Evolutionary conservation across 2,329 filamentous ascomycete genomes (phyloP), one percentile per base, ranked within the genome.

Genomic region (Lomentospora prolificans): DNA sequence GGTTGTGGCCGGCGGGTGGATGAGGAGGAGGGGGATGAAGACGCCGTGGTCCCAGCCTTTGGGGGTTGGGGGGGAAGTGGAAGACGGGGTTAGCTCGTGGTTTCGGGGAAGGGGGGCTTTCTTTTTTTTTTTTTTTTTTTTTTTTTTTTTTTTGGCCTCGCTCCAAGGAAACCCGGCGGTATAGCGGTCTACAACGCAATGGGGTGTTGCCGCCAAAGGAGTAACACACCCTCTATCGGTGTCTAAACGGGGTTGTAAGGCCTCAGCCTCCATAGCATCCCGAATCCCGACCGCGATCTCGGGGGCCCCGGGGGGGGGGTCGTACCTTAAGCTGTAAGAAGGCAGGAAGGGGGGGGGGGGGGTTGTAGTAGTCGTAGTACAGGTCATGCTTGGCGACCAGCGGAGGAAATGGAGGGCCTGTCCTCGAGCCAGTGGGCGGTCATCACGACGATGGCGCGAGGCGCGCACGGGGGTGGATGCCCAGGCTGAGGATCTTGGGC

Each of bases 21-120:
- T 74, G 50, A 83, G 76, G 48, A 75, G 70, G 67, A 83, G 70
- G 7, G 80, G 80, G 27, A 83, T 66, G 63, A 82, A 83, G 57
- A 83, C 78, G 67, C 80, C 80, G 62, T 83, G 80, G 62, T 83
- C 80, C 80, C 79, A 82, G 58, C 75, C 70, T 48, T n/a, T n/a
- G n/a, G n/a, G n/a, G n/a, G n/a, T n/a, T n/a, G n/a, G n/a, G n/a
- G n/a, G n/a, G n/a, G n/a, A n/a, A n/a, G n/a, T n/a, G n/a, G n/a
- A n/a, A n/a, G n/a, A n/a, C n/a, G n/a, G n/a, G n/a, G n/a, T n/a
- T n/a, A n/a, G n/a, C n/a, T n/a, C n/a, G n/a, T n/a, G n/a, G n/a
- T n/a, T n/a, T n/a, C n/a, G n/a, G n/a, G n/a, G n/a, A n/a, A n/a
- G n/a, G n/a, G n/a, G n/a, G 30, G 30, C 30, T 12, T 12, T 12